Evolutionary conservation across 2,329 filamentous ascomycete species (phyloP).

Genomic region (Neocucurbitaria cava): DNA sequence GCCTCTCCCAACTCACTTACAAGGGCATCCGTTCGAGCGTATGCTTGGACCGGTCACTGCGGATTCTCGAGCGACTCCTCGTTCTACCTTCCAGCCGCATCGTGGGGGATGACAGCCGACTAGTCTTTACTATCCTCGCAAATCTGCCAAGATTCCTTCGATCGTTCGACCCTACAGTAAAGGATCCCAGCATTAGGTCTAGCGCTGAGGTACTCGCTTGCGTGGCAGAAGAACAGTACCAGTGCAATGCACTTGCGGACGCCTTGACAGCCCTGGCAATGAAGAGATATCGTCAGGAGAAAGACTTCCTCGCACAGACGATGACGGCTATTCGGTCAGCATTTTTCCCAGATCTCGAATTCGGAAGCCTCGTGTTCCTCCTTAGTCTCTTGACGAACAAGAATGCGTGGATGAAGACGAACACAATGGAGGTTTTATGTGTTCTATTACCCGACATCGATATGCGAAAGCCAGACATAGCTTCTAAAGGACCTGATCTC

Average conservation of each 20-base stretch:
- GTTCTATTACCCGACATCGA: conserved; percentile 88
- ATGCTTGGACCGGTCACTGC: conserved; percentile 79
- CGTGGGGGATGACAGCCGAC: conserved; percentile 79
- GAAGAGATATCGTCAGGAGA: conserved; percentile 69
- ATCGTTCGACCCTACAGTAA: conserved; percentile 71
- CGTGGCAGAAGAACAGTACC: conserved; percentile 77
- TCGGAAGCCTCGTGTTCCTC: conserved; percentile 84
- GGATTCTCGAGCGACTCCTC: conserved; percentile 79
- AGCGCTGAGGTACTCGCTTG: conserved; percentile 74
- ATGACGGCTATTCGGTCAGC: conserved; percentile 76
- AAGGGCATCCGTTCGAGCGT: conserved; percentile 89
- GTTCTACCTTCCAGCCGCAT: conserved; percentile 79
- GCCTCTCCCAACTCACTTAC: conserved; percentile 83
- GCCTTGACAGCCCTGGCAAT: conserved; percentile 75
- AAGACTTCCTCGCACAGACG: conserved; percentile 78
- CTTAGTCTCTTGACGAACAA: conserved; percentile 92
- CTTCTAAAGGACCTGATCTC: conserved; percentile 88
- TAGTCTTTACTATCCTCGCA: conserved; percentile 88
- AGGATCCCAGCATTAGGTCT: conserved; percentile 57
- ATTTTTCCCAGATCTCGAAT: conserved; percentile 84
- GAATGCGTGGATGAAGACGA: conserved; percentile 86
- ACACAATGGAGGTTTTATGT: conserved; percentile 89
- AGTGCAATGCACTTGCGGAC: conserved; percentile 69
- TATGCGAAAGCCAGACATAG: conserved; percentile 89
- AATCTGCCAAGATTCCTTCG: conserved; percentile 87